These are phyloP conservation scores for Malus hybrid DNA, from an alignment of 331 rosid species.

Conservation along the genomic window DNA sequence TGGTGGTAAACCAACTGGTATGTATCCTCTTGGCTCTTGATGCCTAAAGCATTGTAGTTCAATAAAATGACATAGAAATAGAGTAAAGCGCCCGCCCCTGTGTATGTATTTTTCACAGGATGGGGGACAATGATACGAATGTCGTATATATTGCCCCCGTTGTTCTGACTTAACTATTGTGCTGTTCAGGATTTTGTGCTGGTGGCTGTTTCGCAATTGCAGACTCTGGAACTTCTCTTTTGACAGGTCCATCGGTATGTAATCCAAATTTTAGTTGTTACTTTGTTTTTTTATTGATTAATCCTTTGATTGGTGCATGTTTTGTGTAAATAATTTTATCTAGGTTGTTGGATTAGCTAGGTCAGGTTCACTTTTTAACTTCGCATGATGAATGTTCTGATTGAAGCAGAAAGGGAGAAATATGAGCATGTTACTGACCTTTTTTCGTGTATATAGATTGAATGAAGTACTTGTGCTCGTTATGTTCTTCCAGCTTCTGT, in stretches of 20 bases:
- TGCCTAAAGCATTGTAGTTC: neutral
- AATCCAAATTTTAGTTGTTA: constrained; percentile 2
- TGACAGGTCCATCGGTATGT: constrained; percentile 92
- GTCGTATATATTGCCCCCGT: neutral
- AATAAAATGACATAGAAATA: neutral
- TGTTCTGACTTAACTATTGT: constrained; percentile 16
- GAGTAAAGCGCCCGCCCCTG: neutral
- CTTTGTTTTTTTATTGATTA: neutral
- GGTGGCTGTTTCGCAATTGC: constrained; percentile 78
- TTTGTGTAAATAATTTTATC: neutral
- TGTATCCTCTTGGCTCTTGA: neutral
- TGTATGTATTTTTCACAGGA: neutral
- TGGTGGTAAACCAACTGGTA: constrained; percentile 73
- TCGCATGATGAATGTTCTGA: neutral
- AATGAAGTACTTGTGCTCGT: neutral
- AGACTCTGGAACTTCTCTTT: constrained; percentile 93
- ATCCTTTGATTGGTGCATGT: neutral
- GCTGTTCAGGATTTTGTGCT: constrained; percentile 62
- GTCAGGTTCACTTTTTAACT: neutral
- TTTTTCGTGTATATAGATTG: neutral
- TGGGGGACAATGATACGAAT: neutral
- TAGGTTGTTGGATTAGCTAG: neutral
- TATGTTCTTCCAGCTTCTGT: neutral
- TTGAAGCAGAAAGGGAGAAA: neutral
- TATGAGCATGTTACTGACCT: neutral